Evolutionary conservation across 257 asterid species (phyloP).

Genomic region (Scutellaria minor): DNA sequence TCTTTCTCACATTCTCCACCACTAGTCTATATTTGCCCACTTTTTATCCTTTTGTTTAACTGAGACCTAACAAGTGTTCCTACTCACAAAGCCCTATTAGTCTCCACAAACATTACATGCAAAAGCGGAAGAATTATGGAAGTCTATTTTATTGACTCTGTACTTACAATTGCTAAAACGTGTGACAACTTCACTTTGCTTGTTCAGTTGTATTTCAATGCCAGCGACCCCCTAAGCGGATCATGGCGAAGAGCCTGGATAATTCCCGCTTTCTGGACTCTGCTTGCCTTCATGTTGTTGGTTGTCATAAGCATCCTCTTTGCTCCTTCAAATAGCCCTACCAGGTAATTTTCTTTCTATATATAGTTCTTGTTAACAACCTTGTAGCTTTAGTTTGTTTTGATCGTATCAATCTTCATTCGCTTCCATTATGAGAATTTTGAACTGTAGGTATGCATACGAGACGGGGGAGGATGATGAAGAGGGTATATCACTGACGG

Average conservation of each 20-base stretch:
- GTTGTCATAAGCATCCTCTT: conserved; percentile 82
- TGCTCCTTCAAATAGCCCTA: conserved; percentile 92
- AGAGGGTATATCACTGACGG: conserved; percentile 78
- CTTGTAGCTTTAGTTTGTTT: background rate
- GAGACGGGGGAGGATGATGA: conserved; percentile 94
- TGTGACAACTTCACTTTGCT: conserved; percentile 35
- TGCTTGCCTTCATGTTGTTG: conserved; percentile 75
- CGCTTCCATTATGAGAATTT: background rate
- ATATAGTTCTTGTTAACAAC: background rate
- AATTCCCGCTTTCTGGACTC: conserved; percentile 93
- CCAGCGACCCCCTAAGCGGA: conserved; percentile 92
- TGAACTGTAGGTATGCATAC: conserved; percentile 70
- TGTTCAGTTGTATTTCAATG: conserved; percentile 85
- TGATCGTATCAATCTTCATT: background rate
- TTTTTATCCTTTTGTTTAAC: background rate
- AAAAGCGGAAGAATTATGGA: background rate
- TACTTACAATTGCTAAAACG: conserved; percentile 25
- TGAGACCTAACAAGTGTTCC: background rate
- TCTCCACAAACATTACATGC: background rate
- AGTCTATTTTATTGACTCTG: background rate
- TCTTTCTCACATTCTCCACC: background rate
- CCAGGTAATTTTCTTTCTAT: conserved; percentile 57
- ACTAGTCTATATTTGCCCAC: background rate
- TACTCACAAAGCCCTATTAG: too few species aligned
- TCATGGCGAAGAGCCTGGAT: conserved; percentile 95